Conservation (phyloP, 371 early-diverging fungal species). For the Saksenaea oblongispora region DNA sequence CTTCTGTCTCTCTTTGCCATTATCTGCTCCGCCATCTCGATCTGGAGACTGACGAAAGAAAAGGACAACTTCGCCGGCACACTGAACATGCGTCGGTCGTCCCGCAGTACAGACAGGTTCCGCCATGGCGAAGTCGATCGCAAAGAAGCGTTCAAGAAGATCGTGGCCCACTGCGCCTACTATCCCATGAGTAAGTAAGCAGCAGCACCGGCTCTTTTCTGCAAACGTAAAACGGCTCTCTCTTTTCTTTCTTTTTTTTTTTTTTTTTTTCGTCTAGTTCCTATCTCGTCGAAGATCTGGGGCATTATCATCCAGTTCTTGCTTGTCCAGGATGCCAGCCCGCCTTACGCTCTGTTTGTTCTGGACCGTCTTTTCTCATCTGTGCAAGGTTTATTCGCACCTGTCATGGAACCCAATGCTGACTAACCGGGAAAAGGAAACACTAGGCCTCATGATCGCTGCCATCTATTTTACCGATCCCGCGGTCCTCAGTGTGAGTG, state of each 20-base stretch:
- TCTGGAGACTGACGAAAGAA: conserved; percentile 20
- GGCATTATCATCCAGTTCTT: conserved; percentile 35
- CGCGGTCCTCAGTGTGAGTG: conserved; percentile 21
- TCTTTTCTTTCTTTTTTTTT: too few species aligned
- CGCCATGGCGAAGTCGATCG: background rate
- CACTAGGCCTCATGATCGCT: conserved; percentile 34
- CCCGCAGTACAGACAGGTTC: background rate
- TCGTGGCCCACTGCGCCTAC: conserved; percentile 31
- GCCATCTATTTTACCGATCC: conserved; percentile 43
- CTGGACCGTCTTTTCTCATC: conserved; percentile 33
- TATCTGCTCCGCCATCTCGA: conserved; percentile 22
- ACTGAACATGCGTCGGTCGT: conserved; percentile 23
- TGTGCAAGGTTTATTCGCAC: conserved; percentile 23
- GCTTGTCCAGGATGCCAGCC: background rate
- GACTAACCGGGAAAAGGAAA: background rate
- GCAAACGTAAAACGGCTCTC: background rate
- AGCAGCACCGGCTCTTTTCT: background rate
- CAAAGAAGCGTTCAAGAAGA: conserved; percentile 26
- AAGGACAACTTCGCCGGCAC: conserved; percentile 25
- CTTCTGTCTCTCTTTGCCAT: conserved; percentile 25
- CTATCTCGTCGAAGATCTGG: conserved; percentile 35
- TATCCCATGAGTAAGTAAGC: conserved; percentile 35
- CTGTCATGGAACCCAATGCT: background rate
- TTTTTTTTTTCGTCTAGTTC: conserved; percentile 23
- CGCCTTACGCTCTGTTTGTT: conserved; percentile 28